Base-by-base conservation (phyloP, 768 basidiomycete genomes). In the Phaeolepiota aurea region DNA sequence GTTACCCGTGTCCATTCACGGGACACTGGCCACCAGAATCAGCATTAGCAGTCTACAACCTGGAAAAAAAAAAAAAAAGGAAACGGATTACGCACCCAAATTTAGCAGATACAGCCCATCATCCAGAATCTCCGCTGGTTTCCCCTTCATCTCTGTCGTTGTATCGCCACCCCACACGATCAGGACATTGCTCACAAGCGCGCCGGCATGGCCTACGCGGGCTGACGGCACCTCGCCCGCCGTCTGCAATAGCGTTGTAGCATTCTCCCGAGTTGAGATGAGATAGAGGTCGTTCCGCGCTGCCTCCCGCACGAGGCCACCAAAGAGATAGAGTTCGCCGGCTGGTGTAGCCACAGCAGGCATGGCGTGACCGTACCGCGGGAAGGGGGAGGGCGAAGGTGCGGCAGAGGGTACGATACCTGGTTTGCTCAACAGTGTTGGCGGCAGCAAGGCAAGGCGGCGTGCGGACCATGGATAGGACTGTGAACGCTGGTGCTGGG, bases 91-190 rank as follows among this genome's bases (percentile, higher is more conserved):
- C 87, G 50, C 56, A 93, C 94, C 82, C 25, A 97, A 76, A 59
- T 98, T 98, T 35, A 99, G 70, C 7, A 99, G 71, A 69, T 98
- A 98, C 32, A 98, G 66, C 0, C 79, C 85, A 58, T 97, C 89
- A 56, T 98, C 96, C 62, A 92, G 87, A 49, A 75, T 79, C 45
- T 91, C 90, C 7, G 68, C 64, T 5, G 68, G 69, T 49, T 70
- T 75, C 21, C 72, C 65, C 58, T 68, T 75, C 16, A 68, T 66
- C 51, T 83, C 82, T 11, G 81, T 77, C 63, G 90, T 93, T 3
- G 93, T 97, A 57, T 99, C 96, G 18, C 94, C 96, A 21, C 96
- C 96, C 96, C 96, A 99, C 3, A 97, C 84, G 44, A 98, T 87
- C 44, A 99, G 69, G 37, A 97, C 94, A 54, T 86, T 91, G 59